A percentile compares a stretch with the other conserved stretches of the same genome.
Evolutionary conservation across 805 yeast species (phyloP).

Genomic region (Yarrowia sp.): DNA sequence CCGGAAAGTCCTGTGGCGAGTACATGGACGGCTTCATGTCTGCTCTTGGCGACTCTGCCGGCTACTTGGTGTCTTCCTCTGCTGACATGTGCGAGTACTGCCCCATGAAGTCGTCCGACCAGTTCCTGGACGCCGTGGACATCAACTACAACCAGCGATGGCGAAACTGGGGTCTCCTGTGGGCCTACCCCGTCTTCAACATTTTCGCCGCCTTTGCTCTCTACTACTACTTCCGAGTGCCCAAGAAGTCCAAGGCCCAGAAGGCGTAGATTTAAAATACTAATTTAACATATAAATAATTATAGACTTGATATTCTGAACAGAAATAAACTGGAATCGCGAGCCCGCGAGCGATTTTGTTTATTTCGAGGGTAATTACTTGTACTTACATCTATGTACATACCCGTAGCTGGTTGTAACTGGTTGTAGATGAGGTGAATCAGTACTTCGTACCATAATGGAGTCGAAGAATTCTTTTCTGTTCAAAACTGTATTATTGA

Average conservation of each 20-base stretch:
- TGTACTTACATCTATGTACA: no score
- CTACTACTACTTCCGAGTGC: slow-evolving; percentile 79
- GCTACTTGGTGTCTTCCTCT: slow-evolving; percentile 57
- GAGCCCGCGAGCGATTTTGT: no score
- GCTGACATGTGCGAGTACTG: slow-evolving; percentile 68
- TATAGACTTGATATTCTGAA: not conserved
- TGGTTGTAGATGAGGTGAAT: no score
- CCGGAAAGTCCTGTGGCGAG: slow-evolving; percentile 63
- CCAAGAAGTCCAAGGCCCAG: slow-evolving; percentile 47
- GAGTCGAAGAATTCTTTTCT: no score
- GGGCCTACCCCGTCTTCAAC: slow-evolving; percentile 59
- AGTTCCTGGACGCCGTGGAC: slow-evolving; percentile 56
- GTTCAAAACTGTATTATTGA: no score
- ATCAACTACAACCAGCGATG: slow-evolving; percentile 53
- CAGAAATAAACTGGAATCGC: no score
- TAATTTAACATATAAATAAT: not conserved
- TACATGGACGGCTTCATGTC: slow-evolving; percentile 55
- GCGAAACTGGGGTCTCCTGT: slow-evolving; percentile 66
- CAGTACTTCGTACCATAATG: no score
- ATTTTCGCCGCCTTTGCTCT: slow-evolving; percentile 55
- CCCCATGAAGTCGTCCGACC: slow-evolving; percentile 62
- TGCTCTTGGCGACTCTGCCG: slow-evolving; percentile 51
- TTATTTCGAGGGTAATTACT: no score
- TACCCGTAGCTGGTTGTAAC: no score
- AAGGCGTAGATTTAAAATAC: not conserved